phyloP scores from a whole-genome alignment of 129 eudicot genomes.

The Centella asiatica region DNA sequence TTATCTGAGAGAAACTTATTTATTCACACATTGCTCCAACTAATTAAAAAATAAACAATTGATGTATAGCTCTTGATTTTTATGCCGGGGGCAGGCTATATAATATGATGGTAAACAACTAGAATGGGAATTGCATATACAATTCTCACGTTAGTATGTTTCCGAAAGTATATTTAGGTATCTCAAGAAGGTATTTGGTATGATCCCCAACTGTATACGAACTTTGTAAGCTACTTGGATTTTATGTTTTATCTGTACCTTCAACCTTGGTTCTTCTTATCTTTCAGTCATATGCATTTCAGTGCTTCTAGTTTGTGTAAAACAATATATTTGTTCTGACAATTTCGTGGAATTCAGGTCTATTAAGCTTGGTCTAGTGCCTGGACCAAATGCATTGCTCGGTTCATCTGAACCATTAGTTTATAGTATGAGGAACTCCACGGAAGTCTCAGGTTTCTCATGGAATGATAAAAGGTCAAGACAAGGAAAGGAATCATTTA shows the following conservation, averaged over 20 bases:
- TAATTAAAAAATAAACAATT: no score
- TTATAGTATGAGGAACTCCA: conserved; percentile 59
- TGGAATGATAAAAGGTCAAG: conserved; percentile 80
- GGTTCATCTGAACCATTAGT: conserved; percentile 60
- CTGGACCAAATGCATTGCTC: conserved; percentile 41
- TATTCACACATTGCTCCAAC: no score
- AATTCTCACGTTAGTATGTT: no score
- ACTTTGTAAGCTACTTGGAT: not conserved
- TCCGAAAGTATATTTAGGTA: no score
- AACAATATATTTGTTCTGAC: not conserved
- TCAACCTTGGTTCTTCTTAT: not conserved
- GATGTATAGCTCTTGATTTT: no score
- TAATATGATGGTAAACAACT: no score
- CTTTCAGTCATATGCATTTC: not conserved
- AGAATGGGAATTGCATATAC: no score
- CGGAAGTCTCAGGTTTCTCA: conserved; percentile 60
- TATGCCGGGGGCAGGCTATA: no score
- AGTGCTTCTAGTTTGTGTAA: not conserved
- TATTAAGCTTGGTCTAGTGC: conserved; percentile 64
- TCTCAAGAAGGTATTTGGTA: not conserved
- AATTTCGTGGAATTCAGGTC: conserved; percentile 36
- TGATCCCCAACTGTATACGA: not conserved
- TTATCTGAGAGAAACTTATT: no score
- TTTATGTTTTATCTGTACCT: not conserved
- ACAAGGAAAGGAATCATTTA: conserved; percentile 51